A percentile compares a stretch with the other conserved stretches of the same genome.
Evolutionary conservation across 169 alveolate genomes (phyloP).

Genomic region (Amoebophrya sp.): DNA sequence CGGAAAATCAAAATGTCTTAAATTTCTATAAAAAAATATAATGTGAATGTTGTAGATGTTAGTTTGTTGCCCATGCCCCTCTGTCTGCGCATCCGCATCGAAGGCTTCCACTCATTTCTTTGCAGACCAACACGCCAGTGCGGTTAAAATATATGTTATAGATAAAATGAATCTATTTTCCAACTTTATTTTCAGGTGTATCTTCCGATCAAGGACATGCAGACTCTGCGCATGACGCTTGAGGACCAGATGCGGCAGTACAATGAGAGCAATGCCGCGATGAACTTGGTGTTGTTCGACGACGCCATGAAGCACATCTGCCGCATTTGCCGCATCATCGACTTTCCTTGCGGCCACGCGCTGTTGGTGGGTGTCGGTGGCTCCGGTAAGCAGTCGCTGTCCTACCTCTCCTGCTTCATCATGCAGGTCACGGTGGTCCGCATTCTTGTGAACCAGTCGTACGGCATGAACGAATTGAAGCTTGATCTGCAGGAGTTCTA

Average conservation of each 20-base stretch:
- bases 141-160: too few relatives aligned
- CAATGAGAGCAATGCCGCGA: conserved; percentile 70
- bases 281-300: conserved; percentile 84
- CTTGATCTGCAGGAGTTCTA: conserved; percentile 75
- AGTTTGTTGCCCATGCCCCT: too few relatives aligned
- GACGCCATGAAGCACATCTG: conserved; percentile 83
- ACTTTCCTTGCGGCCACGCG: conserved; percentile 80
- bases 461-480: conserved; percentile 69
- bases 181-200: too few relatives aligned
- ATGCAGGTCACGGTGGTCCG: background rate
- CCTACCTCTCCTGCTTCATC: conserved; percentile 77
- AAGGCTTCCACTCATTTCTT: too few relatives aligned
- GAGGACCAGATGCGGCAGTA: conserved; percentile 52
- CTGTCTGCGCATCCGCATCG: too few relatives aligned
- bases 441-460: conserved; percentile 72
- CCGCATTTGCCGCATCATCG: conserved; percentile 79
- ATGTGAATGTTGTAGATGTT: too few relatives aligned
- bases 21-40: too few relatives aligned
- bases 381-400: conserved; percentile 85
- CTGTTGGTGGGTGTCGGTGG: conserved; percentile 96
- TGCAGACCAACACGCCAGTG: too few relatives aligned
- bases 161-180: too few relatives aligned
- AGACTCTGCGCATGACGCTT: conserved; percentile 61
- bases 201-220: conserved; percentile 55
- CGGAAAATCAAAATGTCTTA: too few relatives aligned